A percentile compares a stretch with the other conserved stretches of the same genome.
phyloP scores from a whole-genome alignment of 1,284 basidiomycete genomes.

The Agaricales sp. region DNA sequence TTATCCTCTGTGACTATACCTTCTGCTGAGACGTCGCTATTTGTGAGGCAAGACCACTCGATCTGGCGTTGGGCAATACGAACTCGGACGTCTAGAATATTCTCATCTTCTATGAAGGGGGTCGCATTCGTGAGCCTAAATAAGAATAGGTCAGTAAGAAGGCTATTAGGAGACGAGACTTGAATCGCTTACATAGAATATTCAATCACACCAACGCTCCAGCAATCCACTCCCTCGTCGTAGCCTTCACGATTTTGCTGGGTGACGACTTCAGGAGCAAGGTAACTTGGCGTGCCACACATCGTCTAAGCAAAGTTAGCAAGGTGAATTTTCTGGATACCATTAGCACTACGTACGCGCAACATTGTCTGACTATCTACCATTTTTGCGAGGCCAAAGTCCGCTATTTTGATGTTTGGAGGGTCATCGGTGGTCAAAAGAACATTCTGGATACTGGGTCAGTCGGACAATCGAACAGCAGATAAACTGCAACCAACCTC shows the following conservation, averaged over 20 bases:
- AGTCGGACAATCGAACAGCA: conserved; percentile 3
- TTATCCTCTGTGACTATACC: conserved; percentile 24
- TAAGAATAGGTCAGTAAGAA: conserved; percentile 15
- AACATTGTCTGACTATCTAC: conserved; percentile 68
- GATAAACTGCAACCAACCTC: conserved; percentile 36
- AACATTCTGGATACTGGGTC: conserved; percentile 40
- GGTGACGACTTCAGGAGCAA: conserved; percentile 83
- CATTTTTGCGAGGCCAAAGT: conserved; percentile 89
- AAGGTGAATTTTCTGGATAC: not conserved
- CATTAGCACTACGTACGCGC: conserved; percentile 30
- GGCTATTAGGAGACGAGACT: conserved; percentile 1
- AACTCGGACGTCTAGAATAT: conserved; percentile 36
- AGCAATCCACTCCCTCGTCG: conserved; percentile 79
- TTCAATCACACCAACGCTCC: conserved; percentile 89
- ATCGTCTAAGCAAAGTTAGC: conserved; percentile 45
- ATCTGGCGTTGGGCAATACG: conserved; percentile 48
- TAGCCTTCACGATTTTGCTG: conserved; percentile 66
- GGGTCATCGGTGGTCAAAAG: conserved; percentile 57
- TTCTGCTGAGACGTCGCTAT: conserved; percentile 22
- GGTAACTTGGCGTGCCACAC: conserved; percentile 80
- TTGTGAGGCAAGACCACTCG: conserved; percentile 46
- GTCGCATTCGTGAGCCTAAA: conserved; percentile 57
- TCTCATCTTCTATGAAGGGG: conserved; percentile 65
- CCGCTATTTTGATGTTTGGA: conserved; percentile 75
- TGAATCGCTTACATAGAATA: conserved; percentile 59